These are phyloP conservation scores for Cardamine chenopodiifolia DNA, from an alignment of 345 rosid genomes.

Conservation along the genomic window DNA sequence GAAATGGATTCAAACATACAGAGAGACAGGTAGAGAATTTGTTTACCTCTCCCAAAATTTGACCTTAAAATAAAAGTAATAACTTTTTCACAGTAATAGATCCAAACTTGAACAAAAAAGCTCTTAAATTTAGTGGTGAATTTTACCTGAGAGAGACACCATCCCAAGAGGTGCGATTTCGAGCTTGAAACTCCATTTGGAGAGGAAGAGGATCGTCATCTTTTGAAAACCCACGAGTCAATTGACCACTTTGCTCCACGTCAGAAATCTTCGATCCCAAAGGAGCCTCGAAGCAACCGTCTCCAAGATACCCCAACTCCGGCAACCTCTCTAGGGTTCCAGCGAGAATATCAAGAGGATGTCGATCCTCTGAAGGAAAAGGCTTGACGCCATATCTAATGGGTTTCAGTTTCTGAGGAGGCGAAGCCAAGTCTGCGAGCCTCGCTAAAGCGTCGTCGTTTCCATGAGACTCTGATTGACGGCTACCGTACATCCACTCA, in stretches of 20 bases:
- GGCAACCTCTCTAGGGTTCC: slow-evolving; percentile 44
- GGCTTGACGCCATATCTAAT: slow-evolving; percentile 52
- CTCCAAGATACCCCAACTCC: slow-evolving; percentile 42
- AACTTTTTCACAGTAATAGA: slow-evolving; percentile 28
- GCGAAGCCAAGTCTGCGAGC: slow-evolving; percentile 46
- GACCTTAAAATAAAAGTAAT: background rate
- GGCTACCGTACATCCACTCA: slow-evolving; percentile 41
- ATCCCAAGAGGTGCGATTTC: slow-evolving; percentile 16
- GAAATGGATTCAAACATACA: background rate
- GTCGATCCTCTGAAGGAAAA: slow-evolving; percentile 35
- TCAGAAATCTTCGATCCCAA: slow-evolving; percentile 37
- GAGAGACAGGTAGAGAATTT: background rate
- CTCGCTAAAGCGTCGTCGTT: slow-evolving; percentile 39
- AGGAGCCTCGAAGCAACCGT: slow-evolving; percentile 42
- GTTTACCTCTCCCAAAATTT: slow-evolving; percentile 3
- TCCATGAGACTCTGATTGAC: slow-evolving; percentile 27
- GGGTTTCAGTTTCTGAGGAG: slow-evolving; percentile 71
- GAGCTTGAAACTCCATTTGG: slow-evolving; percentile 9
- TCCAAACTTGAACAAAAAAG: slow-evolving; percentile 15
- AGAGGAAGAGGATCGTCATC: background rate
- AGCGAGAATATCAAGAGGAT: slow-evolving; percentile 38
- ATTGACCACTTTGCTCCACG: slow-evolving; percentile 25
- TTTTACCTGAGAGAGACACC: slow-evolving; percentile 35
- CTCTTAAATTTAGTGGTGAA: background rate
- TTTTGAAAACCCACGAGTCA: slow-evolving; percentile 16